Conservation (phyloP, 768 basidiomycete species). For the Podaxis sp. region DNA sequence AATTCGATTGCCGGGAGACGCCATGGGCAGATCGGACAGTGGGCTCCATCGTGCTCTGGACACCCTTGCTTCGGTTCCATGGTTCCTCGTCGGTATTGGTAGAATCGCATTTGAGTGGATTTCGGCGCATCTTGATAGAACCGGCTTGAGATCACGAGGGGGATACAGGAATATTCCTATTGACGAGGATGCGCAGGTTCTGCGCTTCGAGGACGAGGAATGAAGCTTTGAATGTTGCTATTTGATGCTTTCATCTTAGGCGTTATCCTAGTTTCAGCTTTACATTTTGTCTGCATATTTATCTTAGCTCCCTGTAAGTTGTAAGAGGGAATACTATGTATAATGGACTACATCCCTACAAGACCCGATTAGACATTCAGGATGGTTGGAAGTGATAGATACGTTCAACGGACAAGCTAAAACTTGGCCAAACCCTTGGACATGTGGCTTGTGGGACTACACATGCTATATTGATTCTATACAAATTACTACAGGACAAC, state of each 20-base stretch:
- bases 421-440: not conserved
- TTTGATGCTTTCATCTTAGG: not conserved
- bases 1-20: conserved; percentile 70
- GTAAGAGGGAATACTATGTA: conserved; percentile 1
- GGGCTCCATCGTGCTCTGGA: conserved; percentile 35
- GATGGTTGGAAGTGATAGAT: not conserved
- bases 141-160: conserved; percentile 45
- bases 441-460: too few relatives aligned
- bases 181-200: conserved; percentile 86
- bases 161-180: conserved; percentile 79
- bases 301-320: not conserved
- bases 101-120: conserved; percentile 74
- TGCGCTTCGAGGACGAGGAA: conserved; percentile 82
- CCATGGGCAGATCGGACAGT: not conserved
- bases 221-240: conserved; percentile 16
- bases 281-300: not conserved
- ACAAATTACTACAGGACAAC: too few relatives aligned
- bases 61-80: conserved; percentile 86
- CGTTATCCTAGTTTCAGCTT: not conserved
- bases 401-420: not conserved
- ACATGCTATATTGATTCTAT: too few relatives aligned
- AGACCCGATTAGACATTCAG: not conserved
- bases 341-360: not conserved
- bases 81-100: conserved; percentile 79
- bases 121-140: conserved; percentile 42